Percentiles rank a stretch among this genome's conserved stretches.
Conservation (phyloP, 176 grass and related monocot genomes). For the Typha latifolia region DNA sequence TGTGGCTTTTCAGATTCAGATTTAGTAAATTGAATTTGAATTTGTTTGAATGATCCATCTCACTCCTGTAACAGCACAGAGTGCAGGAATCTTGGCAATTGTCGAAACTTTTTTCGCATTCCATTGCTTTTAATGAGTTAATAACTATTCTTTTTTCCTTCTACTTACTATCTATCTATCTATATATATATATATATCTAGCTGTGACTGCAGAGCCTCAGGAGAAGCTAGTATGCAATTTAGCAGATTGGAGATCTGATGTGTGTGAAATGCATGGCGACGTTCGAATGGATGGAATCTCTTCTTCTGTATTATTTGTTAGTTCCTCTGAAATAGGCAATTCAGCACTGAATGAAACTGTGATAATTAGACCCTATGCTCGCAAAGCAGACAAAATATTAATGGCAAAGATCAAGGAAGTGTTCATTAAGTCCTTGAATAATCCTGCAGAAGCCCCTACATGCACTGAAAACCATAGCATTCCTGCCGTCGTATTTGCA, state of each 20-base stretch:
- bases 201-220: neutral
- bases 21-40: neutral
- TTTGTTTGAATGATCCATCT: neutral
- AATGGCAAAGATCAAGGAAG: neutral
- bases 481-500: neutral
- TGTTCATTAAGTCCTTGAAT: neutral
- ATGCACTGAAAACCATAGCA: neutral
- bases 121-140: neutral
- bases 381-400: neutral
- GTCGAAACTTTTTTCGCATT: too few species aligned
- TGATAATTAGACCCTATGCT: neutral
- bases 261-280: constrained; percentile 2
- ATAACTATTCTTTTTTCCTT: neutral
- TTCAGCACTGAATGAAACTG: neutral
- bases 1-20: neutral
- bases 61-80: neutral
- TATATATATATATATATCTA: neutral
- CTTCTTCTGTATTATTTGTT: neutral
- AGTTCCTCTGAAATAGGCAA: neutral
- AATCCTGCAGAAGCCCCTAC: neutral
- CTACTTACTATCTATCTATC: neutral
- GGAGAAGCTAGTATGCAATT: neutral
- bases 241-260: neutral
- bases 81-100: neutral
- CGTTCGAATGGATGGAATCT: neutral